Percentiles rank a stretch among this genome's conserved stretches.
Conservation (phyloP, 2,329 filamentous ascomycete species). For the Madurella fahalii region DNA sequence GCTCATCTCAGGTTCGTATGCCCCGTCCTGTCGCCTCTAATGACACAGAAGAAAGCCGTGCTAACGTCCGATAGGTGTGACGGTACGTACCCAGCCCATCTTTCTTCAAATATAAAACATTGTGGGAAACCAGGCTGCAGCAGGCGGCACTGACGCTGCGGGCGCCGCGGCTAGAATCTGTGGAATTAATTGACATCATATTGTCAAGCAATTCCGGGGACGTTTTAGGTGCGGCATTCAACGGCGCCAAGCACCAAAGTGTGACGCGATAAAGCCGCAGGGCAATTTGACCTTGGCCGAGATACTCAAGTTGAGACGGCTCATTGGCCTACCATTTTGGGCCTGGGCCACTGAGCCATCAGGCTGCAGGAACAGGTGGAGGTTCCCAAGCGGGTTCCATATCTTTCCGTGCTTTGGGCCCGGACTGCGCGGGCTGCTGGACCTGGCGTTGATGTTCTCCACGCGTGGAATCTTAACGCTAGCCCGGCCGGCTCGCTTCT, state of each 20-base stretch:
- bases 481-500: constrained; percentile 19
- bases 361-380: constrained; percentile 26
- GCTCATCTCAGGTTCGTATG: constrained; percentile 64
- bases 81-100: constrained; percentile 47
- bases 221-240: constrained; percentile 28
- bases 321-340: constrained; percentile 13
- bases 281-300: constrained; percentile 19
- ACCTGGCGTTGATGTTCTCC: constrained; percentile 2
- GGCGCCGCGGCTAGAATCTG: constrained; percentile 22
- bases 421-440: constrained; percentile 11
- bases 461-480: constrained; percentile 7
- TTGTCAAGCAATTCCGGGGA: constrained; percentile 26
- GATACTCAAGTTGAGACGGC: constrained; percentile 26
- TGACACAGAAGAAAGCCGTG: constrained; percentile 17
- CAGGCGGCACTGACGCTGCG: constrained; percentile 19
- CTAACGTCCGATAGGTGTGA: constrained; percentile 52
- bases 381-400: constrained; percentile 28
- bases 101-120: constrained; percentile 22
- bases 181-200: constrained; percentile 28
- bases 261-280: constrained; percentile 24
- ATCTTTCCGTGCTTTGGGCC: constrained; percentile 14
- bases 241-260: constrained; percentile 26
- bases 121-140: constrained; percentile 22
- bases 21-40: constrained; percentile 1
- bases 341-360: constrained; percentile 7